These are phyloP conservation scores for Pyrus pyrifolia DNA, from an alignment of 306 rosid species.

Conservation along the genomic window DNA sequence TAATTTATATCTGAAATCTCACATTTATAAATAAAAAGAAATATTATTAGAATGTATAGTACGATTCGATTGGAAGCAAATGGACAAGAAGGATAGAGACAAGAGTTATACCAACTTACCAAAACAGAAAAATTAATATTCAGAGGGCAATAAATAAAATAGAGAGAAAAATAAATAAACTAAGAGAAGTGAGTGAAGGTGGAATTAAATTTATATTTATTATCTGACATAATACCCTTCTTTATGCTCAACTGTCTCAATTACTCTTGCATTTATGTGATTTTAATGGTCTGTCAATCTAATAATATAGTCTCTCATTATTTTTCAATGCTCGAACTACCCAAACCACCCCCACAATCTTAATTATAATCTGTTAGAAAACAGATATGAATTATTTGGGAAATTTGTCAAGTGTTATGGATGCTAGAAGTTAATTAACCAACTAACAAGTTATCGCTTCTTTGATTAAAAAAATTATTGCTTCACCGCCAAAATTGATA, in stretches of 20 bases:
- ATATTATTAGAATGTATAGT: not conserved
- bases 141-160: not conserved
- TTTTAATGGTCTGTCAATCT: constrained; percentile 57
- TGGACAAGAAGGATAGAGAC: constrained; percentile 2
- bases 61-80: not conserved
- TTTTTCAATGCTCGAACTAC: constrained; percentile 64
- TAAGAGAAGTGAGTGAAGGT: constrained; percentile 11
- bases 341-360: constrained; percentile 35
- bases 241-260: constrained; percentile 70
- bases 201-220: constrained; percentile 55
- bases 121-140: constrained; percentile 8
- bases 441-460: not conserved
- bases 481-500: not conserved
- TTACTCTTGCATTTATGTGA: constrained; percentile 78
- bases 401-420: not conserved
- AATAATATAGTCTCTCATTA: constrained; percentile 35
- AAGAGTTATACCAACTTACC: constrained; percentile 10
- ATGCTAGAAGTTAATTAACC: not conserved
- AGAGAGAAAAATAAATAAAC: not conserved
- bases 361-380: not conserved
- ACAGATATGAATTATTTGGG: not conserved
- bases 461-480: not conserved
- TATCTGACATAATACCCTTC: constrained; percentile 53
- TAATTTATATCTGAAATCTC: no score
- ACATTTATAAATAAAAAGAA: no score